phyloP scores from a whole-genome alignment of 495 filamentous ascomycete species.

The Neurospora sublineolata region DNA sequence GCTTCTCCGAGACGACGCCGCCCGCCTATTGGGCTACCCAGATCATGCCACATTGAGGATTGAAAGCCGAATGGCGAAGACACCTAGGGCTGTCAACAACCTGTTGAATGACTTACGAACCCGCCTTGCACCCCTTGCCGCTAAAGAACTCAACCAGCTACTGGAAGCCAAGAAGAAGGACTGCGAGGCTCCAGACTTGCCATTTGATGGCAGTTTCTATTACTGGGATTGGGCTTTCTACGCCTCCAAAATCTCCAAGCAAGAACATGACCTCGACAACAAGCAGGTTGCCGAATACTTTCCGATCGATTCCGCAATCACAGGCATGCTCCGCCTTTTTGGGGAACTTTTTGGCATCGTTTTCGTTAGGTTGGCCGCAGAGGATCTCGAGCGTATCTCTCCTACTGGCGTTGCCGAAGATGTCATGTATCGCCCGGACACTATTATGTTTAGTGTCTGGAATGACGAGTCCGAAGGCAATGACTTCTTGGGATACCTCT shows the following conservation, averaged over 20 bases:
- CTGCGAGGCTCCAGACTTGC: slow-evolving; percentile 41
- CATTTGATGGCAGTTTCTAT: slow-evolving; percentile 66
- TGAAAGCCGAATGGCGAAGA: slow-evolving; percentile 97
- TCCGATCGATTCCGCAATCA: slow-evolving; percentile 71
- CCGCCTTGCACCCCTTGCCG: slow-evolving; percentile 64
- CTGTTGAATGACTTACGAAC: slow-evolving; percentile 74
- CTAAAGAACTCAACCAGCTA: slow-evolving; percentile 62
- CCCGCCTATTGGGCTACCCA: slow-evolving; percentile 79
- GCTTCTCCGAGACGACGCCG: slow-evolving; percentile 81
- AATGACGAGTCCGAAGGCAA: slow-evolving; percentile 45
- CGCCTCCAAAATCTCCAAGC: slow-evolving; percentile 83
- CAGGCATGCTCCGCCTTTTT: slow-evolving; percentile 89
- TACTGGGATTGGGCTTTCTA: slow-evolving; percentile 83
- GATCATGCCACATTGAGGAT: slow-evolving; percentile 87
- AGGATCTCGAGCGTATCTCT: slow-evolving; percentile 36
- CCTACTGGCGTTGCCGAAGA: slow-evolving; percentile 46
- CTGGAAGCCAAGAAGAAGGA: slow-evolving; percentile 74
- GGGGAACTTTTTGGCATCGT: slow-evolving; percentile 85
- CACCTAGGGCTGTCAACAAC: slow-evolving; percentile 67
- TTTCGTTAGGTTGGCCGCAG: slow-evolving; percentile 65
- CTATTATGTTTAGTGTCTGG: slow-evolving; percentile 54
- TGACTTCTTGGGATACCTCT: slow-evolving; percentile 53
- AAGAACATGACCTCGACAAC: slow-evolving; percentile 80
- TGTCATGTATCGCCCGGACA: slow-evolving; percentile 50
- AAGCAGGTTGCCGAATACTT: slow-evolving; percentile 90